These are phyloP conservation scores for Eucalyptus pauciflora DNA, from an alignment of 345 rosid species.

Conservation along the genomic window DNA sequence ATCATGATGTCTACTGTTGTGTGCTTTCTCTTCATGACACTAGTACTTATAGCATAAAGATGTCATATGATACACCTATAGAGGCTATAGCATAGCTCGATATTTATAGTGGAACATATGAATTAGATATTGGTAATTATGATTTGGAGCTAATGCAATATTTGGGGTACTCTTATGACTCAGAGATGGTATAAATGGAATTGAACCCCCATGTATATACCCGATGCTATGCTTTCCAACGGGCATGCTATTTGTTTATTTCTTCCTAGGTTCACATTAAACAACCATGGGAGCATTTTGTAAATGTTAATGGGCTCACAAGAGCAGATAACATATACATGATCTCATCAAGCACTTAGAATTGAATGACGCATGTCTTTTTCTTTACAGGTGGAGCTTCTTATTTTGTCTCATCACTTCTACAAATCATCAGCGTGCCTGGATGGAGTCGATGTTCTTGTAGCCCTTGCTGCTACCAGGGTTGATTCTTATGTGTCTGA, in stretches of 20 bases:
- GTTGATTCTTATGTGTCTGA: conserved; percentile 90
- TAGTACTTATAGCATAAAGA: not conserved
- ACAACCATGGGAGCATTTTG: not conserved
- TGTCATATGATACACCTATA: not conserved
- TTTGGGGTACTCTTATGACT: not conserved
- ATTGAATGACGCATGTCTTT: not conserved
- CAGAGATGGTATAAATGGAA: not conserved
- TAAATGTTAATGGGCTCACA: not conserved
- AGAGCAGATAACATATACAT: not conserved
- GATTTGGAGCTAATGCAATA: not conserved
- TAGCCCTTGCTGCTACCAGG: conserved; percentile 94
- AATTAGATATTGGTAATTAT: not conserved
- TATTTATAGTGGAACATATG: not conserved
- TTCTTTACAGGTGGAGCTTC: conserved; percentile 77
- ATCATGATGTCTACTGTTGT: not conserved
- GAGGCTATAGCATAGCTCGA: not conserved
- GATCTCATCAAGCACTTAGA: not conserved
- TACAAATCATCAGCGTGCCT: conserved; percentile 97
- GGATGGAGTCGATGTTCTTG: conserved; percentile 98
- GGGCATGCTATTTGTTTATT: not conserved
- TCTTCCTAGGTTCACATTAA: not conserved
- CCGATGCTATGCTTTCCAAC: not conserved
- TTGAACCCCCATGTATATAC: not conserved
- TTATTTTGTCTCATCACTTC: conserved; percentile 93
- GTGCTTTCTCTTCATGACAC: not conserved